These are phyloP conservation scores for Penicillium thymicola DNA, from an alignment of 2,329 filamentous ascomycete species.

Conservation along the genomic window DNA sequence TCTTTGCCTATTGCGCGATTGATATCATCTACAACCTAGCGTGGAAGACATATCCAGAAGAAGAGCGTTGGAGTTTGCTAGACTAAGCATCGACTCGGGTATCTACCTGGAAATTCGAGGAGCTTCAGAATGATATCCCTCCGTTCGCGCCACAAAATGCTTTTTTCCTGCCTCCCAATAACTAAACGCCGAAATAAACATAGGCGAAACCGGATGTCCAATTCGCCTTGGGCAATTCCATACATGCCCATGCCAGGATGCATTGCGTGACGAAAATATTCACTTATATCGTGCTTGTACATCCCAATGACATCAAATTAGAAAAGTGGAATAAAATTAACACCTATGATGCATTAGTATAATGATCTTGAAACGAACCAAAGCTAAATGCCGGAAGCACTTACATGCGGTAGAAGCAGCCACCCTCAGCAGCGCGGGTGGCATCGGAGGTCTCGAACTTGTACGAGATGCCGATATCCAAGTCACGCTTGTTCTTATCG, in stretches of 20 bases:
- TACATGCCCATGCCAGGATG: slow-evolving; percentile 32
- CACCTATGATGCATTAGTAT: slow-evolving; percentile 11
- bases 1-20: not conserved
- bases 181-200: slow-evolving; percentile 30
- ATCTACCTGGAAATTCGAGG: slow-evolving; percentile 49
- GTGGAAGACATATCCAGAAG: slow-evolving; percentile 16
- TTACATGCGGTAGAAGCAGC: slow-evolving; percentile 73
- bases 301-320: slow-evolving; percentile 16
- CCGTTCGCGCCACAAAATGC: slow-evolving; percentile 42
- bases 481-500: slow-evolving; percentile 86
- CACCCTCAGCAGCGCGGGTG: slow-evolving; percentile 65
- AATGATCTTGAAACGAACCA: not conserved
- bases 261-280: slow-evolving; percentile 21
- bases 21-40: not conserved
- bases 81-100: slow-evolving; percentile 51
- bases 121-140: slow-evolving; percentile 43
- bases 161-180: slow-evolving; percentile 37
- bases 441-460: slow-evolving; percentile 72
- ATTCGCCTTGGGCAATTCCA: slow-evolving; percentile 27
- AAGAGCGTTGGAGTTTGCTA: slow-evolving; percentile 38
- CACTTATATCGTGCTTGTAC: slow-evolving; percentile 15
- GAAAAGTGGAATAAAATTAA: slow-evolving; percentile 25
- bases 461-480: slow-evolving; percentile 88
- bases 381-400: slow-evolving; percentile 8
- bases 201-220: slow-evolving; percentile 28